Evolutionary conservation across 139 green algal genomes (phyloP), one percentile per base, ranked within the genome.

Genomic region (Ostreobium quekettii): DNA sequence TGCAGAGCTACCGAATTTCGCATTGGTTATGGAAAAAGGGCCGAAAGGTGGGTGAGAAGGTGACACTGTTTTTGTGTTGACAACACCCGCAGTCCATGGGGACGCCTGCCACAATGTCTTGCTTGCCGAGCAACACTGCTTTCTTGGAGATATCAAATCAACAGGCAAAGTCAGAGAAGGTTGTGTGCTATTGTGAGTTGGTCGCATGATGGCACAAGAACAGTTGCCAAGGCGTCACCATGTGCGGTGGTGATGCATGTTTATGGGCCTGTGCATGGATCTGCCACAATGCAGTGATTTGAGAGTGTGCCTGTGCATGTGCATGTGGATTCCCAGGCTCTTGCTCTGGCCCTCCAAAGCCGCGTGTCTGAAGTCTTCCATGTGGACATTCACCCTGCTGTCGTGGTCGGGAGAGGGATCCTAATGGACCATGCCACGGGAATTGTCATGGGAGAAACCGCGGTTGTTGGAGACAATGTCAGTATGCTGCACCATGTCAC

Each of bases 401-500:
- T 89, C 0, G 57, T 60, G 15, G 65, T 98, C 1, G 91, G 92
- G 0, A 64, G 76, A 1, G 92, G 91, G 38, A 77, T 97, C 4
- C 64, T 98, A 30, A 75, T 98, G 1, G 92, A 98, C 76, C 92
- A 98, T 75, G 92, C 82, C 5, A 96, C 88, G 19, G 91, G 91
- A 1, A 76, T 96, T 0, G 92, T 99, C 4, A 93, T 99, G 6
- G 91, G 93, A 1, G 93, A 98, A 80, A 97, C 93, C 3, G 89
- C 91, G 5, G 83, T 93, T 11, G 73, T 99, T 4, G 88, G 89
- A 3, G 86, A 97, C 72, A 92, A 95, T 73, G 91, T 96, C 2
- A 96, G 87, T 3, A 91, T 98, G 78, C 83, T 98, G 60, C 93
- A 97, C 71, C 86, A 90, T 67, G 94, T 99, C 7, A 97, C 92